A percentile compares a stretch with the other conserved stretches of the same genome.
phyloP scores from a whole-genome alignment of 305 asterid species.

The Petunia hybrid region DNA sequence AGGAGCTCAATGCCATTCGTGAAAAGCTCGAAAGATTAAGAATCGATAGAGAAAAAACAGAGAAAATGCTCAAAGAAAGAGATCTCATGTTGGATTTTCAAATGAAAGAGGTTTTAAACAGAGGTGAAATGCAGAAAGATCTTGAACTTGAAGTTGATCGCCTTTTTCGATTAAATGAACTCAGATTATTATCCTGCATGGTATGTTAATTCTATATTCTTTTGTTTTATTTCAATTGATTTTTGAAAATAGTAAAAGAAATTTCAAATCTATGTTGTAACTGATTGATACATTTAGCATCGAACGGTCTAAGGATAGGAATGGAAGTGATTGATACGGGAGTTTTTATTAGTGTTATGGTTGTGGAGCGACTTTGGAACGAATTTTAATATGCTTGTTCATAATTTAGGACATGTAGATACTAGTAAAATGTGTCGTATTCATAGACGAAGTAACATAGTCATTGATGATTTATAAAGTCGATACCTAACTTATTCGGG shows the following conservation, averaged over 20 bases:
- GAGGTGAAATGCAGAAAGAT: conserved; percentile 76
- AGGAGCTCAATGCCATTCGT: conserved; percentile 76
- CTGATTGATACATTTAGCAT: no score
- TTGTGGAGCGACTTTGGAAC: no score
- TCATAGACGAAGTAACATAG: no score
- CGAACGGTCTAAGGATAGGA: no score
- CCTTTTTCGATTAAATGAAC: conserved; percentile 75
- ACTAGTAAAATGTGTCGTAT: no score
- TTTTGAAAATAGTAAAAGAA: not conserved
- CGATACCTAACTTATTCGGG: no score
- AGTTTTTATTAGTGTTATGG: no score
- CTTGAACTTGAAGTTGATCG: conserved; percentile 92
- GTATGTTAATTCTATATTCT: conserved; percentile 40
- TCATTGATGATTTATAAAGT: no score
- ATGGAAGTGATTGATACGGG: no score
- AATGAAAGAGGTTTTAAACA: conserved; percentile 54
- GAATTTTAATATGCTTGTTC: no score
- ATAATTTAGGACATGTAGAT: no score
- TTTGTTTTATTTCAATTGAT: not conserved
- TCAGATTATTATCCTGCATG: conserved; percentile 64
- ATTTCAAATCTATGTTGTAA: not conserved
- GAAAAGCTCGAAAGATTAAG: conserved; percentile 67
- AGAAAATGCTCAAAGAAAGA: conserved; percentile 58
- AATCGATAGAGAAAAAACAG: conserved; percentile 60
- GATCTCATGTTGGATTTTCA: conserved; percentile 57